Percentiles rank a stretch among this genome's conserved stretches.
These are phyloP conservation scores for Xerophyta viscosa DNA, from an alignment of 106 monocot species.

Conservation along the genomic window DNA sequence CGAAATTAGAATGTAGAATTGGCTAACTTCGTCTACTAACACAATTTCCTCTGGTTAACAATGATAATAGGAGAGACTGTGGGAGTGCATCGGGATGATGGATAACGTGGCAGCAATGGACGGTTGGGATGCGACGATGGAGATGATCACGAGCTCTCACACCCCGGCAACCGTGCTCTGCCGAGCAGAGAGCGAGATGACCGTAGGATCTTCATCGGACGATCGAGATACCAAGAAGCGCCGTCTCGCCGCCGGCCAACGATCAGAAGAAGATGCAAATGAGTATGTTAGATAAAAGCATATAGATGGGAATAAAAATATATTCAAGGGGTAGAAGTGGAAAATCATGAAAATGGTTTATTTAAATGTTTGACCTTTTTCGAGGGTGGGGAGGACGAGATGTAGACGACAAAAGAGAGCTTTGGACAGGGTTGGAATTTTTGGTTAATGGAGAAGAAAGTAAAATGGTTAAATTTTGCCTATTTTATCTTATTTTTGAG, in stretches of 20 bases:
- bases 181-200: conserved; percentile 38
- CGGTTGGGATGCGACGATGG: conserved; percentile 11
- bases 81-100: conserved; percentile 32
- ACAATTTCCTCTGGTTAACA: not conserved
- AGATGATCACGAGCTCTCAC: conserved; percentile 19
- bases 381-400: not conserved
- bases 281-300: not conserved
- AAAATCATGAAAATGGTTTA: not conserved
- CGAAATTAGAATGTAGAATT: too few species aligned
- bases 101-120: conserved; percentile 5
- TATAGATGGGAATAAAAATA: not conserved
- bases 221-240: conserved; percentile 24
- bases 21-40: not conserved
- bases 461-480: not conserved
- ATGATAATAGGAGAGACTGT: conserved; percentile 26
- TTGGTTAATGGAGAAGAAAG: not conserved
- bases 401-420: conserved; percentile 3
- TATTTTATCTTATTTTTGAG: not conserved
- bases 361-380: not conserved
- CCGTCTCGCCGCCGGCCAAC: not conserved
- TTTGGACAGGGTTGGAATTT: not conserved
- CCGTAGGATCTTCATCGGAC: conserved; percentile 14
- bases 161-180: conserved; percentile 51
- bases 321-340: not conserved
- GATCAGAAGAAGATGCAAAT: too few species aligned